These are phyloP conservation scores for Hanseniaspora osmophila DNA, from an alignment of 805 yeast species.

Conservation along the genomic window DNA sequence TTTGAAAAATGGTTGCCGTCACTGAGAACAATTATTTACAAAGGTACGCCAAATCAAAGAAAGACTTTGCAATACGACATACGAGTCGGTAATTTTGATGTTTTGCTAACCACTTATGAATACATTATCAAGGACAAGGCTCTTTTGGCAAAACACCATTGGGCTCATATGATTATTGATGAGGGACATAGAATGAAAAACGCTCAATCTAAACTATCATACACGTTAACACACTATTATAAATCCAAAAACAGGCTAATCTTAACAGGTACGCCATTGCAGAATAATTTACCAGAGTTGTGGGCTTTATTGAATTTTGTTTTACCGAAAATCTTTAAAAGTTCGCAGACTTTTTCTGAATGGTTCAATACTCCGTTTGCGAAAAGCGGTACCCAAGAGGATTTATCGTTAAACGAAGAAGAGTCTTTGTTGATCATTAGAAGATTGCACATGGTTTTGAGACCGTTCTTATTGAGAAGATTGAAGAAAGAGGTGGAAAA, in stretches of 20 bases:
- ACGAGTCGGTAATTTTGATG: slow-evolving; percentile 57
- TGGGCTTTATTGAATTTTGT: slow-evolving; percentile 79
- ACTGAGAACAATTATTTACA: slow-evolving; percentile 55
- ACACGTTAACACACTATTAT: slow-evolving; percentile 56
- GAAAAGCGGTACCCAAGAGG: slow-evolving; percentile 70
- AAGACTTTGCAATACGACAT: slow-evolving; percentile 50
- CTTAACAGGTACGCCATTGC: slow-evolving; percentile 80
- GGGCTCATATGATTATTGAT: slow-evolving; percentile 82
- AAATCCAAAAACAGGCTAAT: slow-evolving; percentile 65
- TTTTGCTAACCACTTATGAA: slow-evolving; percentile 67
- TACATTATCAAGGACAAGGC: slow-evolving; percentile 70
- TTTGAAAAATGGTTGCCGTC: slow-evolving; percentile 85
- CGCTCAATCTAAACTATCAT: slow-evolving; percentile 57
- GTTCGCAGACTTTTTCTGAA: slow-evolving; percentile 75
- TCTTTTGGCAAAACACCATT: slow-evolving; percentile 48
- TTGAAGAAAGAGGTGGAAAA: slow-evolving; percentile 79
- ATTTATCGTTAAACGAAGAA: slow-evolving; percentile 72
- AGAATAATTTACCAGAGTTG: slow-evolving; percentile 69
- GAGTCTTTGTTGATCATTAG: slow-evolving; percentile 68
- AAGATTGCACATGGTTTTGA: slow-evolving; percentile 72
- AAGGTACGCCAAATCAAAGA: slow-evolving; percentile 66
- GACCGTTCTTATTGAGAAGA: slow-evolving; percentile 76
- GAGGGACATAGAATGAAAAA: slow-evolving; percentile 88
- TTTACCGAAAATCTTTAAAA: slow-evolving; percentile 70
- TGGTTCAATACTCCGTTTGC: slow-evolving; percentile 88